Base-by-base conservation (phyloP, 805 yeast genomes). In the Pichia sporocuriosa region DNA sequence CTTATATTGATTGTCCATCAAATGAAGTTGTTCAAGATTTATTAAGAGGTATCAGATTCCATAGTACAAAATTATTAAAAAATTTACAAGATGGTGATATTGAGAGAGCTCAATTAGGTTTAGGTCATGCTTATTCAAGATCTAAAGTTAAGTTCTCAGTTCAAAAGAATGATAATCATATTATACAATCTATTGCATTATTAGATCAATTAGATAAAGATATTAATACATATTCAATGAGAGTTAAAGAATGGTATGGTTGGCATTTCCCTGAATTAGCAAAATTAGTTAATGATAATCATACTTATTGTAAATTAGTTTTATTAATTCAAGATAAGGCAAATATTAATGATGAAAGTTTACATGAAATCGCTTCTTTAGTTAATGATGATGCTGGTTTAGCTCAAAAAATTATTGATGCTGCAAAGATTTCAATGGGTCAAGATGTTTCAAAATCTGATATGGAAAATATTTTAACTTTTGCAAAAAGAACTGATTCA, bases 181-280 rank as follows among this genome's bases (percentile, higher is more conserved):
- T 93, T 63, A 93, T 93, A 63, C 98, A 93, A 74, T 96, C 98
- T 40, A 93, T 93, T 71, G 97, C 98, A 38, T 74, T 90, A 55
- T 77, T 93, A 59, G 98, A 94, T 63, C 96, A 93, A 70, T 80
- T 93, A 59, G 98, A 93, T 70, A 94, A 94, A 72, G 98, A 93
- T 65, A 84, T 93, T 67, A 93, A 93, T 74, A 89, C 96, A 46
- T 93, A 85, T 65, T 82, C 96, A 45, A 88, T 88, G 97, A 81
- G 97, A 69, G 93, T 84, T 53, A 86, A 88, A 72, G 97, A 88
- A 70, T 88, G 97, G 97, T 88, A 88, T 70, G 95, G 96, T 57
- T 88, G 97, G 97, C 97, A 88, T 65, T 88, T 93, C 81, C 97
- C 97, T 45, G 97, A 88, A 71, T 77, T 88, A 69, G 93, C 94